Evolutionary conservation across 2,329 filamentous ascomycete species (phyloP).

Genomic region (Sclerotinia nivalis): DNA sequence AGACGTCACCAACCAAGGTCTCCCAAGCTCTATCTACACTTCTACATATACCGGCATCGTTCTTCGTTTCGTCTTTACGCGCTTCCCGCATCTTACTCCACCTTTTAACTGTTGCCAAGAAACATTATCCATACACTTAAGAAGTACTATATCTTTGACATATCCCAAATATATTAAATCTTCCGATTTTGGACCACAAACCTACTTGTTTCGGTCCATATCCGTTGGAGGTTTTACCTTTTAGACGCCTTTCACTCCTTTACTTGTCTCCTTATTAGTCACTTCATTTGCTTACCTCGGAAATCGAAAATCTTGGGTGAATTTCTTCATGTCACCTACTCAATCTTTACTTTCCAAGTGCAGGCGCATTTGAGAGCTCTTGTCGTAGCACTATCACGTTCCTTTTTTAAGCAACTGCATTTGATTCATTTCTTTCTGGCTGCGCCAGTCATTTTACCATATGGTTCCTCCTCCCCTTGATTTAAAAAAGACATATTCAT

Average conservation of each 20-base stretch:
- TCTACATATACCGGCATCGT: constrained; percentile 8
- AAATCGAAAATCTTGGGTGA: background rate
- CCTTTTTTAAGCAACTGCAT: constrained; percentile 28
- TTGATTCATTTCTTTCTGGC: constrained; percentile 32
- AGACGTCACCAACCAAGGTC: constrained; percentile 8
- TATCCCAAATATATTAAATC: constrained; percentile 21
- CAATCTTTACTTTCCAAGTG: constrained; percentile 28
- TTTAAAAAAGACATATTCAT: constrained; percentile 43
- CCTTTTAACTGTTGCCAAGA: constrained; percentile 15
- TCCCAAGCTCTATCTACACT: constrained; percentile 3
- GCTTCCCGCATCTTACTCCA: constrained; percentile 13
- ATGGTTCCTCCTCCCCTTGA: constrained; percentile 39
- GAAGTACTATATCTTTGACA: constrained; percentile 32
- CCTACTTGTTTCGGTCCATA: constrained; percentile 11
- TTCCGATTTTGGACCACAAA: background rate
- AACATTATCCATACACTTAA: background rate
- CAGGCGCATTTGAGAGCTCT: constrained; percentile 32
- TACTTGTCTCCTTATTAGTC: background rate
- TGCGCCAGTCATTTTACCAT: constrained; percentile 35
- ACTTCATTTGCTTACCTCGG: constrained; percentile 8
- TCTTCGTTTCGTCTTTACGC: constrained; percentile 18
- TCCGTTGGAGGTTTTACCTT: constrained; percentile 7
- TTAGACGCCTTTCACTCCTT: background rate
- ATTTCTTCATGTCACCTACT: constrained; percentile 19
- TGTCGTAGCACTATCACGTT: constrained; percentile 23